A percentile compares a stretch with the other conserved stretches of the same genome.
Evolutionary conservation across 345 rosid genomes (phyloP).

Genomic region (Syzygium aqueum): DNA sequence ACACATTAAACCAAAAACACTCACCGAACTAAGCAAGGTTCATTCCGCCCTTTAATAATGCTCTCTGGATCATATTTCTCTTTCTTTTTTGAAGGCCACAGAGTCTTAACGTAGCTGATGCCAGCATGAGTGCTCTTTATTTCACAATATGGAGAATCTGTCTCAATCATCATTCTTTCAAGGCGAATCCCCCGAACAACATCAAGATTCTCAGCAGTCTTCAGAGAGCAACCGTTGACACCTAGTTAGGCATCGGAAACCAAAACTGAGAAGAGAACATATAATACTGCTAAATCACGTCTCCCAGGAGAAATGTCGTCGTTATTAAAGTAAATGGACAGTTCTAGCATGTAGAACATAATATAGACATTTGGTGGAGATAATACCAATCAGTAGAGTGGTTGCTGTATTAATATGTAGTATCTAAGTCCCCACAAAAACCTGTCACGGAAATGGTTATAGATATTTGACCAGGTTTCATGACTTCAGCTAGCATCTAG

Average conservation of each 20-base stretch:
- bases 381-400: background rate
- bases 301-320: background rate
- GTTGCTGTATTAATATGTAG: background rate
- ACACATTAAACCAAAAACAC: background rate
- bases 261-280: background rate
- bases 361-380: background rate
- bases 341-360: background rate
- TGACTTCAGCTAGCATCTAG: background rate
- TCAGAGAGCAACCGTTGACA: slow-evolving; percentile 88
- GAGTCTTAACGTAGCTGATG: slow-evolving; percentile 47
- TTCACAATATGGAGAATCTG: slow-evolving; percentile 98
- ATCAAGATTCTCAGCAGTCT: slow-evolving; percentile 72
- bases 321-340: background rate
- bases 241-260: slow-evolving; percentile 26
- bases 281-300: background rate
- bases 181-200: slow-evolving; percentile 64
- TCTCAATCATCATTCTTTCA: slow-evolving; percentile 95
- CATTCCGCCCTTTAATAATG: slow-evolving; percentile 83
- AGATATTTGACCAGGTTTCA: background rate
- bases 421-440: background rate
- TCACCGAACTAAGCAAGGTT: slow-evolving; percentile 91
- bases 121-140: slow-evolving; percentile 85
- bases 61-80: slow-evolving; percentile 75
- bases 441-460: background rate
- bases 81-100: slow-evolving; percentile 89